Base-by-base conservation (phyloP, 2,329 filamentous ascomycete genomes). In the Phaeosphaeria sp. region DNA sequence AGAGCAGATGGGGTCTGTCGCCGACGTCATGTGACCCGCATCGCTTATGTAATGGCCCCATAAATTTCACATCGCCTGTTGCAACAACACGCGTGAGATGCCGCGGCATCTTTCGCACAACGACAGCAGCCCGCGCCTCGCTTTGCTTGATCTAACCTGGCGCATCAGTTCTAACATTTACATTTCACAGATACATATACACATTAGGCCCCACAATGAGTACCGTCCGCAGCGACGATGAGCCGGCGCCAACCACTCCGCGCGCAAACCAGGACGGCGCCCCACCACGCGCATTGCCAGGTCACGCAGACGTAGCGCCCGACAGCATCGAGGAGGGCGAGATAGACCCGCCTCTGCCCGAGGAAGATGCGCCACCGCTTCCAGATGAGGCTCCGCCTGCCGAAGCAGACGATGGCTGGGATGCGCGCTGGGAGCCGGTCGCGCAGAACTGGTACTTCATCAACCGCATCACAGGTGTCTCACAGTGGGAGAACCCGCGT, bases 401-500 rank as follows among this genome's bases (percentile, higher is more conserved):
- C 33, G 57, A 55, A 21, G 75, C 83, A 52, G 83, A 89, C 56
- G 86, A 89, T 74, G 93, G 93, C 57, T 97, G 93, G 93, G 88
- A 91, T 57, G 88, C 87, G 36, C 83, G 91, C 57, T 96, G 91
- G 91, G 92, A 96, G 68, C 78, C 84, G 22, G 82, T 76, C 51
- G 83, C 85, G 1, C 84, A 89, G 63, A 84, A 87, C 4, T 96
- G 88, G 80, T 96, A 92, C 79, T 97, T 96, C 79, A 88, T 89
- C 82, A 97, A 96, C 75, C 87, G 89, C 65, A 89, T 91, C 75
- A 95, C 91, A 3, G 84, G 80, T 85, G 57, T 87, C 87, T 53
- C 61, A 30, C 92, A 95, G 72, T 95, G 92, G 90, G 90, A 94
- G 36, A 97, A 97, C 70, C 93, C 93, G 6, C 89, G 93, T 49